Evolutionary conservation across 306 rosid species (phyloP).

Genomic region (Trifolium dubium): DNA sequence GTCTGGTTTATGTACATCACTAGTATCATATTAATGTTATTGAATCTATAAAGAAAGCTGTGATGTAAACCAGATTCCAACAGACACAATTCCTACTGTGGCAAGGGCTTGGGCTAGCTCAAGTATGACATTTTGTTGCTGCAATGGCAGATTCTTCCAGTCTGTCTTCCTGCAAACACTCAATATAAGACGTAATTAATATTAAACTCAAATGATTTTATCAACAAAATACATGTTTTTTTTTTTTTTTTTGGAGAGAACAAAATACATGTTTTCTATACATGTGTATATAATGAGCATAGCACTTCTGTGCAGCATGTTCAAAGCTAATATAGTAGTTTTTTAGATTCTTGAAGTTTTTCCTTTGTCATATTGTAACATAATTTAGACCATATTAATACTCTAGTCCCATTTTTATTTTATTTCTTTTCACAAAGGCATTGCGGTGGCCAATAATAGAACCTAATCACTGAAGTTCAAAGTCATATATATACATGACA

Average conservation of each 20-base stretch:
- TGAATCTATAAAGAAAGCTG: constrained; percentile 57
- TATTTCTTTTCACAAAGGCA: constrained; percentile 3
- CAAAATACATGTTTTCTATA: background rate
- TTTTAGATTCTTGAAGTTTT: background rate
- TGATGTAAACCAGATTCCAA: constrained; percentile 85
- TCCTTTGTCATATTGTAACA: background rate
- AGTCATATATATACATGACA: constrained; percentile 10
- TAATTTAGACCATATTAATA: background rate
- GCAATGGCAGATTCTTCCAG: constrained; percentile 62
- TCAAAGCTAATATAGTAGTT: background rate
- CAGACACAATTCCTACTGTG: constrained; percentile 69
- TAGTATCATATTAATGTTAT: constrained; percentile 28
- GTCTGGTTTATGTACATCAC: constrained; percentile 55
- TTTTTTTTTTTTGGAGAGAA: too few relatives aligned
- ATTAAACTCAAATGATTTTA: constrained; percentile 4
- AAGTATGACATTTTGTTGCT: constrained; percentile 52
- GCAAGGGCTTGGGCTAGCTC: constrained; percentile 82
- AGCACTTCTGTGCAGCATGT: constrained; percentile 7
- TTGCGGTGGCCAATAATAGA: constrained; percentile 4
- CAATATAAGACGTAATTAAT: constrained; percentile 21
- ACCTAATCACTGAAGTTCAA: constrained; percentile 4
- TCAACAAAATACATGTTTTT: background rate
- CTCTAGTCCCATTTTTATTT: background rate
- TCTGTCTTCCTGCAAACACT: constrained; percentile 61
- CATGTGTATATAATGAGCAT: background rate